Evolutionary conservation across 148 eudicot genomes (phyloP).

Genomic region (Silene latifolia): DNA sequence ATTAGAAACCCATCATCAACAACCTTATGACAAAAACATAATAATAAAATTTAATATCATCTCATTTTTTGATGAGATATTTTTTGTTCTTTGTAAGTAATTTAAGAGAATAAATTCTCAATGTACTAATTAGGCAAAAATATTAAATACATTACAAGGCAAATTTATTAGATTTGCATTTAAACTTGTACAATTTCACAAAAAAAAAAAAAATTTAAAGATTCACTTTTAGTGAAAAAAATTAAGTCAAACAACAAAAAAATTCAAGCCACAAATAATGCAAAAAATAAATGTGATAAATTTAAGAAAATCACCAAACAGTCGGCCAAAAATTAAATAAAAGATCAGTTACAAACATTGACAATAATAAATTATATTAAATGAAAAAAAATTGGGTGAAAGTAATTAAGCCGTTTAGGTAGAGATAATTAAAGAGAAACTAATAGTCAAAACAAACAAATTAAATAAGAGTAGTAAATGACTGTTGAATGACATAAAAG

Average conservation of each 20-base stretch:
- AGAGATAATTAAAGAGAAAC: not conserved
- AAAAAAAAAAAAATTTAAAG: too few species aligned
- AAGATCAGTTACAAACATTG: not conserved
- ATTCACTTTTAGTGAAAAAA: not conserved
- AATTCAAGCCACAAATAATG: not conserved
- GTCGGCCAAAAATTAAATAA: not conserved
- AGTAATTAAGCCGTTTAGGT: not conserved
- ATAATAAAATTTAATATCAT: too few species aligned
- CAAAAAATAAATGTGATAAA: not conserved
- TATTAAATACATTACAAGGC: too few species aligned
- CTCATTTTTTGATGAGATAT: too few species aligned
- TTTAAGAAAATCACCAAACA: not conserved
- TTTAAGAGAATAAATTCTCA: not conserved
- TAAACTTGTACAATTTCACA: not conserved
- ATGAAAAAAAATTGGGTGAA: conserved; percentile 1
- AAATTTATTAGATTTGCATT: too few species aligned
- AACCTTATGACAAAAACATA: too few species aligned
- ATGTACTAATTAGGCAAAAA: not conserved
- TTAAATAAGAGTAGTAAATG: not conserved
- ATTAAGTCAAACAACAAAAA: not conserved
- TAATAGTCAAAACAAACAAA: conserved; percentile 5
- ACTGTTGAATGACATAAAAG: not conserved
- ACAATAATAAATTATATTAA: conserved; percentile 3
- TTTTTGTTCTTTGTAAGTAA: too few species aligned
- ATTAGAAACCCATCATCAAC: too few species aligned